phyloP scores from a whole-genome alignment of 2,329 filamentous ascomycete genomes.

The Sporothrix phasma region DNA sequence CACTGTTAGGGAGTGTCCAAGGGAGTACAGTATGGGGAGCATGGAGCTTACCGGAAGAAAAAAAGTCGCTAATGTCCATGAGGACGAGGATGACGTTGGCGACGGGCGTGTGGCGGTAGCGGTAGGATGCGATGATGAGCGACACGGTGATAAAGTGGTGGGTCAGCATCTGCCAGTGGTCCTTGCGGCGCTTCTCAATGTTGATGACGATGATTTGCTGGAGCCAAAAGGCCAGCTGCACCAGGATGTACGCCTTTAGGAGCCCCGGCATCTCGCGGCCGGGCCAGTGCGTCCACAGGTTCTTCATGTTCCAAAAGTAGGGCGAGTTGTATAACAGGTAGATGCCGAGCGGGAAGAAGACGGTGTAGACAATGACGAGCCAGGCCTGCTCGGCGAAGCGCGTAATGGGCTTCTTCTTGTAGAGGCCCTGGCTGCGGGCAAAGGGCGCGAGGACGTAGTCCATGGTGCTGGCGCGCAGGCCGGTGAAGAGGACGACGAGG shows the following conservation, averaged over 20 bases:
- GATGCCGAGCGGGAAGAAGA: constrained; percentile 79
- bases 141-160: constrained; percentile 86
- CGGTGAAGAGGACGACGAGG: constrained; percentile 78
- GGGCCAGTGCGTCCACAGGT: constrained; percentile 81
- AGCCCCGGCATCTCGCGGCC: constrained; percentile 61
- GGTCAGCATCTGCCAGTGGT: constrained; percentile 90
- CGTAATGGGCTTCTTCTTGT: constrained; percentile 63
- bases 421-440: constrained; percentile 61
- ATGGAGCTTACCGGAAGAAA: constrained; percentile 77
- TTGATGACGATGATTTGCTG: constrained; percentile 92
- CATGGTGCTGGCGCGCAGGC: constrained; percentile 72
- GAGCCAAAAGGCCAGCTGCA: constrained; percentile 85
- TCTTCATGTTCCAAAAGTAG: constrained; percentile 66
- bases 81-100: constrained; percentile 81
- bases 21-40: too few relatives aligned
- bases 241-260: constrained; percentile 82
- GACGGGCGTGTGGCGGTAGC: constrained; percentile 77
- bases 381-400: constrained; percentile 93
- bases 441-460: constrained; percentile 78
- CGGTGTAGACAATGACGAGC: constrained; percentile 72
- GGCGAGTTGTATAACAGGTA: constrained; percentile 70
- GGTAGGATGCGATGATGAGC: constrained; percentile 73
- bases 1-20: too few relatives aligned
- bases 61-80: constrained; percentile 89
- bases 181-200: constrained; percentile 88